These are phyloP conservation scores for Cercospora zeina DNA, from an alignment of 2,329 filamentous ascomycete species.

Conservation along the genomic window DNA sequence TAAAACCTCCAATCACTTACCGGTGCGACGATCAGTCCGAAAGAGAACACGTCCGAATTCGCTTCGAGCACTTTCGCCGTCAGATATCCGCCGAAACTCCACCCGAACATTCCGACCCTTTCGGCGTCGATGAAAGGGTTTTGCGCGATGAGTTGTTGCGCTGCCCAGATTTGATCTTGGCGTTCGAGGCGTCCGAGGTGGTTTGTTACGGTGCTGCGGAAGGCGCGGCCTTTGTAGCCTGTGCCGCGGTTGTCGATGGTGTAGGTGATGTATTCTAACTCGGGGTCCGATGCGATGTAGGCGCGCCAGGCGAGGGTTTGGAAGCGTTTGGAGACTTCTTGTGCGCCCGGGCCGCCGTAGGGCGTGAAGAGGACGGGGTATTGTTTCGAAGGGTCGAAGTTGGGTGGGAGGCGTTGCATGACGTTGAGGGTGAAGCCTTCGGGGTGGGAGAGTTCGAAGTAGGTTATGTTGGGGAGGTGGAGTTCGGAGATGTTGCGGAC, in stretches of 20 bases:
- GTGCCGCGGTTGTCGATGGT: constrained; percentile 70
- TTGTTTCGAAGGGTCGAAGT: constrained; percentile 62
- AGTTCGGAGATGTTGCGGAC: constrained; percentile 59
- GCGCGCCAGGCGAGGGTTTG: constrained; percentile 58
- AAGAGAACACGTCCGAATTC: constrained; percentile 61
- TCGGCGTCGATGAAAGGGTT: constrained; percentile 58
- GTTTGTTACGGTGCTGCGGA: constrained; percentile 59
- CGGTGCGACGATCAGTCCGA: constrained; percentile 64
- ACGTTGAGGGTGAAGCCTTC: constrained; percentile 64
- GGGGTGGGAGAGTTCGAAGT: constrained; percentile 62
- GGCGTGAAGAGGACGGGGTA: constrained; percentile 68
- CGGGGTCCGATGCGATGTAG: constrained; percentile 67
- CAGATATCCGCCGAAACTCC: constrained; percentile 68
- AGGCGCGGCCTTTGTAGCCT: constrained; percentile 63
- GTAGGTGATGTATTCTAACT: constrained; percentile 67
- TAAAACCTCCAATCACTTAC: constrained; percentile 71
- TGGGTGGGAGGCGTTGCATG: constrained; percentile 64
- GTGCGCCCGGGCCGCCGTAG: constrained; percentile 67
- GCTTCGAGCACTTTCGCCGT: constrained; percentile 66
- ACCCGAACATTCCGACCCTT: constrained; percentile 67
- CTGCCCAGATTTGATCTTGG: constrained; percentile 67
- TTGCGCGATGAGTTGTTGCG: constrained; percentile 54
- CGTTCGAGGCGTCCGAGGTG: constrained; percentile 65
- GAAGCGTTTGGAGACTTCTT: constrained; percentile 61
- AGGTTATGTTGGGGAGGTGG: constrained; percentile 64